These are phyloP conservation scores for Zygotorulaspora danielsina DNA, from an alignment of 805 yeast genomes.

Conservation along the genomic window DNA sequence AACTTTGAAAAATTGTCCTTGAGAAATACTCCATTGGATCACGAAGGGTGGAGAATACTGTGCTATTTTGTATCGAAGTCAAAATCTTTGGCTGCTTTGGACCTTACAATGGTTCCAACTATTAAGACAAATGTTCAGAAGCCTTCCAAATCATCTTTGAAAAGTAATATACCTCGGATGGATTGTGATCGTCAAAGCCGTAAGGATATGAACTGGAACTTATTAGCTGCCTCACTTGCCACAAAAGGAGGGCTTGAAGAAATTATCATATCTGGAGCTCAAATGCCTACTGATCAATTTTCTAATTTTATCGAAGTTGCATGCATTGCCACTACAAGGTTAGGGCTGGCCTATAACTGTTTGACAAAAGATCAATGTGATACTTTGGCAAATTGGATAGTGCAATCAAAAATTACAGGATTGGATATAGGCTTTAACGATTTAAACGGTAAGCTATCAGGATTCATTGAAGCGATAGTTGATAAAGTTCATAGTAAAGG, in stretches of 20 bases:
- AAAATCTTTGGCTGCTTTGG: conserved; percentile 52
- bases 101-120: conserved; percentile 50
- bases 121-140: conserved; percentile 38
- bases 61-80: conserved; percentile 74
- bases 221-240: conserved; percentile 69
- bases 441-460: conserved; percentile 37
- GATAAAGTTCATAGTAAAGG: conserved; percentile 25
- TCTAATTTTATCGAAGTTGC: conserved; percentile 61
- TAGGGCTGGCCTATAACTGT: conserved; percentile 80
- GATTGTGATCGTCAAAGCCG: conserved; percentile 41
- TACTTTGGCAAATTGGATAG: conserved; percentile 57
- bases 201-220: conserved; percentile 77
- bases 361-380: conserved; percentile 54
- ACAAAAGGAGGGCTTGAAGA: conserved; percentile 78
- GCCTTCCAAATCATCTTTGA: conserved; percentile 35
- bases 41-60: conserved; percentile 73
- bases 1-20: conserved; percentile 70
- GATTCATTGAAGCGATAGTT: conserved; percentile 28
- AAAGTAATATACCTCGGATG: conserved; percentile 37
- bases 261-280: conserved; percentile 75
- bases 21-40: conserved; percentile 71
- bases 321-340: conserved; percentile 48
- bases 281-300: conserved; percentile 53
- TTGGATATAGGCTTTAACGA: conserved; percentile 84
- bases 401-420: conserved; percentile 49